A percentile compares a stretch with the other conserved stretches of the same genome.
Conservation (phyloP, 1,139 yeast species). For the Candida mesenterica region DNA sequence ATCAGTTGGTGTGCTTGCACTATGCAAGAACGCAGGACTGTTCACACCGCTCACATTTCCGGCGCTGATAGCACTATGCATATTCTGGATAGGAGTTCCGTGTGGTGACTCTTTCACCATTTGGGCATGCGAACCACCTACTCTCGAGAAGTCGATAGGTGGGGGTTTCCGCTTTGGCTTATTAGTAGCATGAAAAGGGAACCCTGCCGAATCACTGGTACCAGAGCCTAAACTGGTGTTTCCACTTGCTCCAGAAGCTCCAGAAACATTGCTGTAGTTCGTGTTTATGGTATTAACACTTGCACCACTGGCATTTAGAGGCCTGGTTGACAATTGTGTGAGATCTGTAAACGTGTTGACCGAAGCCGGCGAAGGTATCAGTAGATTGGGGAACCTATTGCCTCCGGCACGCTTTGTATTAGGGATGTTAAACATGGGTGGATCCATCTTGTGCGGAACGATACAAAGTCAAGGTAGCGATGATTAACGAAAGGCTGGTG, state of each 20-base stretch:
- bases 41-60: neutral
- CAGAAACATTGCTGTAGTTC: neutral
- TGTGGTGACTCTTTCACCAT: too few species aligned
- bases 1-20: neutral
- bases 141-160: conserved; percentile 37
- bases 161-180: conserved; percentile 40
- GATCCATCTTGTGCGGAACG: conserved; percentile 14
- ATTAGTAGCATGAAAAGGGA: conserved; percentile 8
- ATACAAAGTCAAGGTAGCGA: too few species aligned
- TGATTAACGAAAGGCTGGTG: neutral
- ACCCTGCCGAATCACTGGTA: conserved; percentile 1
- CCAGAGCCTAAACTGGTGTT: neutral
- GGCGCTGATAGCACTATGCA: too few species aligned
- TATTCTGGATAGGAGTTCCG: too few species aligned
- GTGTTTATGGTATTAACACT: conserved; percentile 1
- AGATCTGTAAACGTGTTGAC: conserved; percentile 5
- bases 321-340: conserved; percentile 1
- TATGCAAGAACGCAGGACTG: too few species aligned
- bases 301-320: neutral
- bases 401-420: conserved; percentile 19
- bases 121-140: neutral
- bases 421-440: conserved; percentile 32
- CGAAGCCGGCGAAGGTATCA: conserved; percentile 26
- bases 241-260: neutral
- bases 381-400: conserved; percentile 22